Conservation (phyloP, 164 flowering plant genomes). For the Nymphaea colorata region DNA sequence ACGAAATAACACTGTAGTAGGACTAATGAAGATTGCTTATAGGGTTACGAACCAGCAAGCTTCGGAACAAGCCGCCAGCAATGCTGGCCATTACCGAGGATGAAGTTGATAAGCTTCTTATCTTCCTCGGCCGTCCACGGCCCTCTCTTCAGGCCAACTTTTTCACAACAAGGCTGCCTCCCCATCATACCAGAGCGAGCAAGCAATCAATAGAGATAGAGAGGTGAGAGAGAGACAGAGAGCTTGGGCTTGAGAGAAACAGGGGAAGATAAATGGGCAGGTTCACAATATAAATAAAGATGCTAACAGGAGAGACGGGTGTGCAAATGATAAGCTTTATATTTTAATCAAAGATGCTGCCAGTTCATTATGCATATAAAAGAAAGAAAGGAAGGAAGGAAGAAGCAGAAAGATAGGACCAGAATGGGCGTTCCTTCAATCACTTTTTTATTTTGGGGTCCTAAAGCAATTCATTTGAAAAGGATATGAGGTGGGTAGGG, state of each 20-base stretch:
- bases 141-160: slow-evolving; percentile 64
- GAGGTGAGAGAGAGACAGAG: background rate
- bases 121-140: slow-evolving; percentile 86
- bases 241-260: background rate
- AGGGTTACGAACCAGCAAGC: slow-evolving; percentile 43
- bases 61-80: slow-evolving; percentile 79
- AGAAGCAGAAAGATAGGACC: background rate
- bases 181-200: slow-evolving; percentile 28
- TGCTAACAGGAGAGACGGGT: slow-evolving; percentile 10
- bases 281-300: background rate
- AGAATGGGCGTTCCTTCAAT: background rate
- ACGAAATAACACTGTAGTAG: no score
- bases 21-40: no score
- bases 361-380: slow-evolving; percentile 27
- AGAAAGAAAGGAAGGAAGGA: background rate
- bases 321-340: slow-evolving; percentile 14
- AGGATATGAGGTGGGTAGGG: background rate
- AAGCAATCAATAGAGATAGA: background rate
- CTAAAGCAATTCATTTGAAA: background rate
- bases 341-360: slow-evolving; percentile 28
- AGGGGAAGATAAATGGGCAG: background rate
- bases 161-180: slow-evolving; percentile 72
- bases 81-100: slow-evolving; percentile 66
- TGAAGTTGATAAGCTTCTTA: slow-evolving; percentile 60
- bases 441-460: background rate